A percentile compares a stretch with the other conserved stretches of the same genome.
phyloP scores from a whole-genome alignment of 257 asterid species.

The Nicotiana otophora region DNA sequence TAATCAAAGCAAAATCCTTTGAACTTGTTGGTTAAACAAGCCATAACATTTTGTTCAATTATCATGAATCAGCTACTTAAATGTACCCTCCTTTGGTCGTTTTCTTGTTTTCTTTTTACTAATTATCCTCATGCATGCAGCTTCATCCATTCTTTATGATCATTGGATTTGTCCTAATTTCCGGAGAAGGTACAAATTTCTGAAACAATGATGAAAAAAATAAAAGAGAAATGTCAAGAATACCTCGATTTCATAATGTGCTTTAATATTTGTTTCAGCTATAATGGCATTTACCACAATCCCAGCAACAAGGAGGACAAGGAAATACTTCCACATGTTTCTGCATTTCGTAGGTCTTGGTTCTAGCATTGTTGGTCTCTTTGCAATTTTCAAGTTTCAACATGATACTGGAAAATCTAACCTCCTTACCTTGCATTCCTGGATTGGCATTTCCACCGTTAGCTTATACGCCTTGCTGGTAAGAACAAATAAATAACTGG shows the following conservation, averaged over 20 bases:
- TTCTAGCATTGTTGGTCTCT: background rate
- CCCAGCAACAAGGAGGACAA: background rate
- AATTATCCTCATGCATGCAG: background rate
- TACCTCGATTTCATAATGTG: background rate
- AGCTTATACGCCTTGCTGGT: slow-evolving; percentile 8
- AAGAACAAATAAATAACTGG: background rate
- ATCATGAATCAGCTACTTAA: too few species aligned
- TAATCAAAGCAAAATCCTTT: background rate
- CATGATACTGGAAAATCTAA: background rate
- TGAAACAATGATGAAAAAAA: background rate
- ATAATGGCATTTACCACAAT: slow-evolving; percentile 6
- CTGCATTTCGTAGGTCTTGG: background rate
- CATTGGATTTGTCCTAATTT: slow-evolving; percentile 5
- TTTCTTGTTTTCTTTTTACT: background rate
- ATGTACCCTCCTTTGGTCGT: too few species aligned
- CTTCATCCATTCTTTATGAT: slow-evolving; percentile 9
- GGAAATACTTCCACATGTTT: slow-evolving; percentile 4
- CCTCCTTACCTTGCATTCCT: slow-evolving; percentile 2
- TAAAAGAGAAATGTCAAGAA: background rate
- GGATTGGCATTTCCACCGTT: slow-evolving; percentile 12
- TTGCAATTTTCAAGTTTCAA: slow-evolving; percentile 7
- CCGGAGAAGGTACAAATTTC: background rate
- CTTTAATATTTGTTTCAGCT: background rate
- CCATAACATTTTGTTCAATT: background rate
- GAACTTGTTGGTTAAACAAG: background rate